Conservation (phyloP, 1,284 basidiomycete genomes). For the Fomes fomentarius region DNA sequence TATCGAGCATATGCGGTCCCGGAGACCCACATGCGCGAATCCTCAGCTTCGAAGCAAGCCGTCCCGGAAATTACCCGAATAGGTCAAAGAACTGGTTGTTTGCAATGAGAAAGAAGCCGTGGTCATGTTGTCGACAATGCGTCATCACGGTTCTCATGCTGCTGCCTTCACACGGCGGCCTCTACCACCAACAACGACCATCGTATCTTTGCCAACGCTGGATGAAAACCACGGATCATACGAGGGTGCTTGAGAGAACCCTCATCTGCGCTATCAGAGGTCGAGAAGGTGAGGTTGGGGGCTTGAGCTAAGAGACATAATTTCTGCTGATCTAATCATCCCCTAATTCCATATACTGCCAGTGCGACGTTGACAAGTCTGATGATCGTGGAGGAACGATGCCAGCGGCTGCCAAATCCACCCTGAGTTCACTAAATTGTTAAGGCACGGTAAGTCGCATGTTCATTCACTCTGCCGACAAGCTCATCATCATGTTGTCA, state of each 20-base stretch:
- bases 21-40: neutral
- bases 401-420: neutral
- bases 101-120: neutral
- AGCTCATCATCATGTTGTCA: no score
- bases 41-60: neutral
- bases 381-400: neutral
- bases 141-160: neutral
- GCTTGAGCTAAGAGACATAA: no score
- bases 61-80: neutral
- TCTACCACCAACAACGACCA: neutral
- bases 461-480: neutral
- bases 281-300: neutral
- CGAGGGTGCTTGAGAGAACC: neutral
- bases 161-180: constrained; percentile 2
- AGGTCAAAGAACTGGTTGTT: neutral
- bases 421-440: neutral
- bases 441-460: neutral
- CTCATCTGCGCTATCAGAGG: neutral
- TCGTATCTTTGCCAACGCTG: neutral
- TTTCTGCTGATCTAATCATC: neutral
- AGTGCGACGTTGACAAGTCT: neutral
- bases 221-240: neutral
- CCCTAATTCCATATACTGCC: neutral
- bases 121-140: constrained; percentile 1
- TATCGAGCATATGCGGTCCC: neutral